Base-by-base conservation (phyloP, 2,329 filamentous ascomycete species). In the Proliferodiscus dingleyae region DNA sequence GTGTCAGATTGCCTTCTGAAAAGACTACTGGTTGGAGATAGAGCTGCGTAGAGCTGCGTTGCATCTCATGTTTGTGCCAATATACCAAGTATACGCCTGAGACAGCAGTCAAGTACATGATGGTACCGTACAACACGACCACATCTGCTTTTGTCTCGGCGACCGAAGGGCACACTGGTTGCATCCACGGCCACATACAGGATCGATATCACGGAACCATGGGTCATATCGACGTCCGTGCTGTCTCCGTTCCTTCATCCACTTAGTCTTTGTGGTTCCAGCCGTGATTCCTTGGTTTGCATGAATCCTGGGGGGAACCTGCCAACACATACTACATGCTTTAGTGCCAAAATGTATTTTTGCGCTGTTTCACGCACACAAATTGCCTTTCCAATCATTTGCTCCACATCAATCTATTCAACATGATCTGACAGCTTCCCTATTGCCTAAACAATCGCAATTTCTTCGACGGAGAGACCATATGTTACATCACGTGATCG, bases 171-270 rank as follows among this genome's bases (percentile, higher is more conserved):
- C 33, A 28, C 13, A 28, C 16, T 32, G 40, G 40, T 42, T 22
- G 40, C 40, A 42, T 26, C 7, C 18, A 42, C 13, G 40, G 40
- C 22, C 40, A 33, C 40, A 33, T 34, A 19, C 40, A 42, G 9
- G 29, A 19, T 34, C 40, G 28, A 42, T 42, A 42, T 28, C 19
- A 42, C n/a, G 16, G 22, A 42, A 19, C 40, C 26, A 32, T 33
- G 40, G 10, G 16, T 42, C 3, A 33, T 29, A 43, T 24, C 33
- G n/a, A n/a, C 8, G 8, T 32, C 29, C 29, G 29, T 32, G 29
- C 16, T 32, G 29, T 15, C 29, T 5, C 16, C 29, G n/a, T n/a
- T n/a, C n/a, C 13, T 32, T 7, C 29, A 32, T 32, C 29, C 29
- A 32, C 29, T 32, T 15, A 32, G 13, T 15, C 2, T 32, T 32